Conservation (phyloP, 2,329 filamentous ascomycete genomes). For the Diaporthe caulivora region DNA sequence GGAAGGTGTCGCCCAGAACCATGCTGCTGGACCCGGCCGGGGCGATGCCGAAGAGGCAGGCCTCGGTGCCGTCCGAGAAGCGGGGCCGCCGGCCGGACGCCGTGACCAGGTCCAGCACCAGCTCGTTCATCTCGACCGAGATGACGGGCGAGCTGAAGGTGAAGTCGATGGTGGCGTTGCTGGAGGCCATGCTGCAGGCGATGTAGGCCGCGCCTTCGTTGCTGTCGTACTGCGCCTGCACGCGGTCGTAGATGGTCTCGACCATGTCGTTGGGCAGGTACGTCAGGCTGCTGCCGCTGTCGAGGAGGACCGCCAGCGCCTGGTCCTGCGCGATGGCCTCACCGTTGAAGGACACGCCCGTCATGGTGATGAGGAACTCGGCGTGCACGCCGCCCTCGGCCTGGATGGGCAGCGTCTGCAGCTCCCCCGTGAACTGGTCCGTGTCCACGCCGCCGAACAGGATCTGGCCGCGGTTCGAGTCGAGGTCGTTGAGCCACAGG, state of each 20-base stretch:
- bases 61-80: slow-evolving; percentile 65
- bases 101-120: slow-evolving; percentile 67
- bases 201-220: slow-evolving; percentile 70
- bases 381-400: slow-evolving; percentile 62
- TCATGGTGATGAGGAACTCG: slow-evolving; percentile 79
- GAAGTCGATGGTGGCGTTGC: slow-evolving; percentile 61
- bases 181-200: slow-evolving; percentile 64
- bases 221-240: slow-evolving; percentile 71
- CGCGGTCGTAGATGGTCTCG: slow-evolving; percentile 66
- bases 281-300: slow-evolving; percentile 76
- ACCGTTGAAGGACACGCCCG: slow-evolving; percentile 62
- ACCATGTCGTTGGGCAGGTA: slow-evolving; percentile 72
- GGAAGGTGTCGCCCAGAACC: slow-evolving; percentile 80
- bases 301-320: slow-evolving; percentile 75
- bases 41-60: slow-evolving; percentile 77
- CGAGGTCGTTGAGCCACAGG: slow-evolving; percentile 80
- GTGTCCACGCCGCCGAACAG: slow-evolving; percentile 82
- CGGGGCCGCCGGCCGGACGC: slow-evolving; percentile 60
- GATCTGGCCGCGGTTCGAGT: slow-evolving; percentile 74
- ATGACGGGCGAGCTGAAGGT: slow-evolving; percentile 67
- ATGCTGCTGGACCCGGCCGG: slow-evolving; percentile 67
- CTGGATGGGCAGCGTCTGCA: slow-evolving; percentile 78
- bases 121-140: slow-evolving; percentile 68
- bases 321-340: slow-evolving; percentile 58
- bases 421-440: slow-evolving; percentile 70